Evolutionary conservation across 2,329 filamentous ascomycete species (phyloP).

Genomic region (Aspergillus sp.): DNA sequence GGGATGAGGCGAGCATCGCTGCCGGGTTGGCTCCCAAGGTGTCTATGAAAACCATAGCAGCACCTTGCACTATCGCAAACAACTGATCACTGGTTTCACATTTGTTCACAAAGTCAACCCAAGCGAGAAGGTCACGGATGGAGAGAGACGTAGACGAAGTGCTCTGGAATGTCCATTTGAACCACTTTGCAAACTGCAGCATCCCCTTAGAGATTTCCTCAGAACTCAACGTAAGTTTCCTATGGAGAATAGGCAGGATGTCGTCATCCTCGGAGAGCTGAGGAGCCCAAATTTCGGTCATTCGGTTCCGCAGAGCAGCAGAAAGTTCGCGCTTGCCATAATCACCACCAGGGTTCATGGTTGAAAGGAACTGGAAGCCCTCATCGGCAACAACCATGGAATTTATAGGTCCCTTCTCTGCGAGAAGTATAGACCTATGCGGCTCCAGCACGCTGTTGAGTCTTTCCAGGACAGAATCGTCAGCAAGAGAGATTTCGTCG

Average conservation of each 20-base stretch:
- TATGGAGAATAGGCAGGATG: conserved; percentile 78
- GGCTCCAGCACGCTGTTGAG: conserved; percentile 96
- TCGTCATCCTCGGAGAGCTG: conserved; percentile 81
- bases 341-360: conserved; percentile 98
- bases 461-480: conserved; percentile 94
- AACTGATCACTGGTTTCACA: conserved; percentile 50
- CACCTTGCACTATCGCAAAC: conserved; percentile 72
- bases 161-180: conserved; percentile 74
- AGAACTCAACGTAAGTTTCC: conserved; percentile 64
- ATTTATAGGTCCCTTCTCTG: conserved; percentile 86
- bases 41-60: conserved; percentile 93
- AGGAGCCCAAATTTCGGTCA: conserved; percentile 98
- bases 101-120: conserved; percentile 88
- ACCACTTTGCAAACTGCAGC: conserved; percentile 89
- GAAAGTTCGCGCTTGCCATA: conserved; percentile 98
- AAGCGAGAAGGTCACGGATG: conserved; percentile 86
- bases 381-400: conserved; percentile 72
- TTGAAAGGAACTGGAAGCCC: conserved; percentile 94
- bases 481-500: conserved; percentile 95
- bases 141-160: conserved; percentile 77
- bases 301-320: conserved; percentile 88
- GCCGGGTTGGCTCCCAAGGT: conserved; percentile 94
- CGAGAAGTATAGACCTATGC: conserved; percentile 78
- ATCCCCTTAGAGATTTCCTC: conserved; percentile 65
- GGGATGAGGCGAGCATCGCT: conserved; percentile 72